Conservation (phyloP, 2,329 filamentous ascomycete species). For the Trichoderma atrobrunneum region DNA sequence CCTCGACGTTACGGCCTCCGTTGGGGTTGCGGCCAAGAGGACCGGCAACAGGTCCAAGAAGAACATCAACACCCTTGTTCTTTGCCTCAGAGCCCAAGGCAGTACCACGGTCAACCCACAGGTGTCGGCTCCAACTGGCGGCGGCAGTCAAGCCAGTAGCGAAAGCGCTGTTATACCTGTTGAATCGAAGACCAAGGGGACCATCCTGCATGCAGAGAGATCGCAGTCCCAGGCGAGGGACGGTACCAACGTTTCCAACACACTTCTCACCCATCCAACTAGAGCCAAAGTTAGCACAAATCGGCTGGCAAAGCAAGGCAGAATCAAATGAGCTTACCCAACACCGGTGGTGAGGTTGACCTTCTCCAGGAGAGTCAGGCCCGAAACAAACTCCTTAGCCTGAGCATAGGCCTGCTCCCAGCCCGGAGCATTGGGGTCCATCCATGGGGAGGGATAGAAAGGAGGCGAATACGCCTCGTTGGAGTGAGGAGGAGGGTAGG, state of each 20-base stretch:
- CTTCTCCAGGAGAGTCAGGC: conserved; percentile 82
- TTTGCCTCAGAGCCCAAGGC: conserved; percentile 61
- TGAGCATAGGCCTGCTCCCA: conserved; percentile 76
- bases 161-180: conserved; percentile 80
- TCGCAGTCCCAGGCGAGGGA: conserved; percentile 67
- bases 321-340: conserved; percentile 55
- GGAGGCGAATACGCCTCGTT: conserved; percentile 48
- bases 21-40: conserved; percentile 47
- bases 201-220: conserved; percentile 84
- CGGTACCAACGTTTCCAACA: conserved; percentile 71
- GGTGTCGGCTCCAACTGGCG: conserved; percentile 73
- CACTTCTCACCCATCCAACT: conserved; percentile 61
- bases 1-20: conserved; percentile 62
- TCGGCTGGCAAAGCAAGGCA: neutral
- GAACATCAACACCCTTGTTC: conserved; percentile 73
- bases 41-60: conserved; percentile 53
- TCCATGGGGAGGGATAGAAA: conserved; percentile 85
- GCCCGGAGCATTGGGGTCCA: conserved; percentile 64
- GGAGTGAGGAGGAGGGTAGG: conserved; percentile 24
- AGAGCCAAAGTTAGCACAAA: conserved; percentile 4
- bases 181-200: conserved; percentile 73
- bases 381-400: conserved; percentile 75
- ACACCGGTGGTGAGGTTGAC: conserved; percentile 92
- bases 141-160: conserved; percentile 74
- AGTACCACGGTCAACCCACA: conserved; percentile 56